These are phyloP conservation scores for Boletus rufocinnamomeus DNA, from an alignment of 768 basidiomycete genomes.

Conservation along the genomic window DNA sequence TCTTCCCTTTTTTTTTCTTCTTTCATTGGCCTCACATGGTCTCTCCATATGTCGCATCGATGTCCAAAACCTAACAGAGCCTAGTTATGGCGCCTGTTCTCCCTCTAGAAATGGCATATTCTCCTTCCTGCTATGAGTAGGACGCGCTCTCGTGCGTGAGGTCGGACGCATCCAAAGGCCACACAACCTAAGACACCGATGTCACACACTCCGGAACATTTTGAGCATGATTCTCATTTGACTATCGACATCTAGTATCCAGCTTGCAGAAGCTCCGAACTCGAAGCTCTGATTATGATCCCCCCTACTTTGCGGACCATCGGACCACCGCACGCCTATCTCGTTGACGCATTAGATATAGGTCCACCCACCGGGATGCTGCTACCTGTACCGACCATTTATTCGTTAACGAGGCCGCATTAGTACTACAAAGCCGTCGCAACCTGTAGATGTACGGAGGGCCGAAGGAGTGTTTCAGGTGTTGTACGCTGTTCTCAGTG, in stretches of 20 bases:
- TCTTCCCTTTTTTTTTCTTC: neutral
- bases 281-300: neutral
- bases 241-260: too few relatives aligned
- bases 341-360: too few relatives aligned
- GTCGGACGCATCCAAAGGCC: neutral
- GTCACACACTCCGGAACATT: neutral
- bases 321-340: neutral
- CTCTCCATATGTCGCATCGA: neutral
- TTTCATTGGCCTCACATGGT: neutral
- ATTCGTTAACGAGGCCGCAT: neutral
- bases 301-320: neutral
- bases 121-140: neutral
- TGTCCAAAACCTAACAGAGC: neutral
- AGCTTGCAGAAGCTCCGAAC: neutral
- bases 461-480: neutral
- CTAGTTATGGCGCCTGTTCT: neutral
- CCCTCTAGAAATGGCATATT: neutral
- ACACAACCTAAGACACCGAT: neutral
- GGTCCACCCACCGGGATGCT: neutral
- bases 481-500: neutral
- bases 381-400: too few relatives aligned
- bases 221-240: neutral
- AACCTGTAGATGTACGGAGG: neutral
- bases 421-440: neutral
- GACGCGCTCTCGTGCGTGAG: neutral